Evolutionary conservation across 2,329 filamentous ascomycete species (phyloP), one percentile per base, ranked within the genome.

Genomic region (Arthroderma sp.): DNA sequence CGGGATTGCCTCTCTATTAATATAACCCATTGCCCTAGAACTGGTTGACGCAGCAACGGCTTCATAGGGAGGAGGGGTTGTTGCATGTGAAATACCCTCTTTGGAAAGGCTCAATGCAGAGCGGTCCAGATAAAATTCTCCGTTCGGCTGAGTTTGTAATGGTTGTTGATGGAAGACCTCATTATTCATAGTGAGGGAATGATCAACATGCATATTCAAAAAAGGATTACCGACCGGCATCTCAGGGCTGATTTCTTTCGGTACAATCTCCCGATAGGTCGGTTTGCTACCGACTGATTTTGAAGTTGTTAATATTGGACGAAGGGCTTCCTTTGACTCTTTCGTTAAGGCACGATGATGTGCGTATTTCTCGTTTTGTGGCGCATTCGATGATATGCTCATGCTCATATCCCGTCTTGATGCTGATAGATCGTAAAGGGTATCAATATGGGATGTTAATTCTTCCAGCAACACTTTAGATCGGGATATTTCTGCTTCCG

Each of bases 381-480:
- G 66, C 33, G 64, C 66, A 57, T 61, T 65, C 15, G 68, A 68
- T 19, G 66, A 65, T 67, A 73, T 71, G 56, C 63, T 71, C 58
- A 69, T 68, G 39, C 65, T 69, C 69, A 73, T 71, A n/a, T 76
- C 73, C 60, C 77, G 74, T 25, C 80, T 74, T 28, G 79, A 79
- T 55, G 77, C 71, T 4, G 81, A 83, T n/a, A 85, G 71, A 63
- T 83, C 80, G 65, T 84, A 85, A 21, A 85, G 74, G 0, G 79
- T 81, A 68, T 85, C 82, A 63, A 85, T 84, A 53, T 80, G 83
- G 2, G 75, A 77, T 6, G 79, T 83, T 58, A 85, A 68, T 61
- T 85, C 80, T 56, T 74, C 76, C 60, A 84, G 72, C n/a, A 85
- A 72, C 38, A 77, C 76, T 61, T 80, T 77, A 56, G 81, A 82